Evolutionary conservation across 805 yeast species (phyloP).

Genomic region (Candida schatavii): DNA sequence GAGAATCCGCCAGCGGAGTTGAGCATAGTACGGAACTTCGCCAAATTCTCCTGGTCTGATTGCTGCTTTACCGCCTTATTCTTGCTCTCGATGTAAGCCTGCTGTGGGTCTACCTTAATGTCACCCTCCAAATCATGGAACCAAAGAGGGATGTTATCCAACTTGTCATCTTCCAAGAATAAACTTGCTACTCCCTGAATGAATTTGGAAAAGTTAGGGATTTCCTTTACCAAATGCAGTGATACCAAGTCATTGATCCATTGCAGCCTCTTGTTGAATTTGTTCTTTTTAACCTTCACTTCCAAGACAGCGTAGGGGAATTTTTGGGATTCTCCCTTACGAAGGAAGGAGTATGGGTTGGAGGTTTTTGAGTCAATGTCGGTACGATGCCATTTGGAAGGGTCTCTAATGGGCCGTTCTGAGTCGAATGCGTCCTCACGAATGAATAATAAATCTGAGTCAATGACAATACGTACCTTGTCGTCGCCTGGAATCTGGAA

Average conservation of each 20-base stretch:
- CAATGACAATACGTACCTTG: conserved; percentile 84
- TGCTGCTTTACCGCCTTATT: conserved; percentile 49
- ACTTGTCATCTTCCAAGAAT: conserved; percentile 84
- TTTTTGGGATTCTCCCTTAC: conserved; percentile 81
- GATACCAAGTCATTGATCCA: conserved; percentile 89
- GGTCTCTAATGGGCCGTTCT: conserved; percentile 86
- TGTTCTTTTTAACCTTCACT: conserved; percentile 58
- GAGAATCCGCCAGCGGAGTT: conserved; percentile 23
- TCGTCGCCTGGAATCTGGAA: conserved; percentile 98
- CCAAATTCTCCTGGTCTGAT: conserved; percentile 44
- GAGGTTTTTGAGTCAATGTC: conserved; percentile 80
- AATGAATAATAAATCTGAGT: conserved; percentile 80
- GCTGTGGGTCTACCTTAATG: conserved; percentile 73
- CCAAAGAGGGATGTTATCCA: conserved; percentile 94
- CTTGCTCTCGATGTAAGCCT: conserved; percentile 67
- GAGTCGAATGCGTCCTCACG: conserved; percentile 88
- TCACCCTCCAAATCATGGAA: conserved; percentile 77
- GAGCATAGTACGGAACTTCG: conserved; percentile 41
- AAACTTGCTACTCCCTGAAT: conserved; percentile 89
- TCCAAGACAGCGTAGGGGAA: conserved; percentile 91
- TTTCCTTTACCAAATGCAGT: conserved; percentile 84
- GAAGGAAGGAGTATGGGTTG: conserved; percentile 66
- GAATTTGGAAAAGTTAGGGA: conserved; percentile 90
- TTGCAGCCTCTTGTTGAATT: conserved; percentile 45
- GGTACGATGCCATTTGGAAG: conserved; percentile 84